These are phyloP conservation scores for Globisporangium ultimum DNA, from an alignment of 352 stramenopile species.

Conservation along the genomic window DNA sequence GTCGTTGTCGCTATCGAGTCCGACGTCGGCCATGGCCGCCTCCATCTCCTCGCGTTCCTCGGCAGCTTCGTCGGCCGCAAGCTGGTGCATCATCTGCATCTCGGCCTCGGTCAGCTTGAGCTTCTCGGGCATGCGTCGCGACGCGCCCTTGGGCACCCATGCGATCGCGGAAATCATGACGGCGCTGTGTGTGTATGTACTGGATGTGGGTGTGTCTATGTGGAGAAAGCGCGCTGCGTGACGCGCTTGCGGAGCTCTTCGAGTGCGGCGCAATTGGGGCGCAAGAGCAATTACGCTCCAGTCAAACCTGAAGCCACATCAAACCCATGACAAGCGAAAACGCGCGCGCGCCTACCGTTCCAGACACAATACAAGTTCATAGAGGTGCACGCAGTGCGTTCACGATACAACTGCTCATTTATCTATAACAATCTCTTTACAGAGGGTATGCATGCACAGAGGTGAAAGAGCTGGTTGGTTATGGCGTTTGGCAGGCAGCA, in stretches of 20 bases:
- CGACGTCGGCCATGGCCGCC: slow-evolving; percentile 43
- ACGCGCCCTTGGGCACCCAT: slow-evolving; percentile 54
- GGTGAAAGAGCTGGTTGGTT: not conserved
- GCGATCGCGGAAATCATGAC: slow-evolving; percentile 58
- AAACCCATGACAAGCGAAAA: not conserved
- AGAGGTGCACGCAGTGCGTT: not conserved
- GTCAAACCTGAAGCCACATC: slow-evolving; percentile 13
- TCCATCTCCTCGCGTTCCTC: slow-evolving; percentile 62
- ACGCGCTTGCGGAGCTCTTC: slow-evolving; percentile 10
- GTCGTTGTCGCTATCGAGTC: slow-evolving; percentile 22
- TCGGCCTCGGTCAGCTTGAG: slow-evolving; percentile 83
- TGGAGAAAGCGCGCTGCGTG: not conserved
- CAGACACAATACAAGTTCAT: not conserved
- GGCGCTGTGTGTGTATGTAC: slow-evolving; percentile 22
- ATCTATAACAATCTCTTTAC: not conserved
- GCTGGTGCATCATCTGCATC: slow-evolving; percentile 76
- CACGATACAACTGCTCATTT: not conserved
- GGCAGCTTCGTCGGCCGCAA: slow-evolving; percentile 65
- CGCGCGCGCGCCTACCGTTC: not conserved
- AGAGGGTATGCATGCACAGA: not conserved
- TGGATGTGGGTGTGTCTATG: slow-evolving; percentile 1
- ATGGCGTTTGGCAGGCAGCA: not conserved
- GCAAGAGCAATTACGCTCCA: slow-evolving; percentile 3
- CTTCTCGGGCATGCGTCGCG: slow-evolving; percentile 74
- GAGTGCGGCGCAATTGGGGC: slow-evolving; percentile 9